These are phyloP conservation scores for Rhizopogon vinicolor DNA, from an alignment of 768 basidiomycete species.

Conservation along the genomic window DNA sequence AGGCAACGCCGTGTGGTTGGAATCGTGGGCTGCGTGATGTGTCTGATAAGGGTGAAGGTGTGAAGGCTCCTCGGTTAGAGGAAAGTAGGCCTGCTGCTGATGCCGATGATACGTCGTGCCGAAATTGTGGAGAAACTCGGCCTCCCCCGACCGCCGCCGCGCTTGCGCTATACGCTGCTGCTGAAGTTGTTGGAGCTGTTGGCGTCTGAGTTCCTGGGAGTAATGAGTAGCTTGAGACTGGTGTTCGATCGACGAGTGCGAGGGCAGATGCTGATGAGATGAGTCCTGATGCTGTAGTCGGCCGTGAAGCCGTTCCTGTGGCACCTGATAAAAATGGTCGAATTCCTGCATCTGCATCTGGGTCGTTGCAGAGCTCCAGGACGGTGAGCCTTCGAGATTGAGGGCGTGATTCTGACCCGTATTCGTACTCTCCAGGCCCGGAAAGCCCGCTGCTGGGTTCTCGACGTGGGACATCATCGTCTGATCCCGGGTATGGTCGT, in stretches of 20 bases:
- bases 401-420: constrained; percentile 71
- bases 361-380: constrained; percentile 87
- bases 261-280: constrained; percentile 43
- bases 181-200: constrained; percentile 36
- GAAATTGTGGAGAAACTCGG: constrained; percentile 34
- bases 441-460: constrained; percentile 26
- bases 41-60: constrained; percentile 30
- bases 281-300: constrained; percentile 42
- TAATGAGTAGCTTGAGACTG: constrained; percentile 31
- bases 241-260: constrained; percentile 46
- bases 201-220: constrained; percentile 45
- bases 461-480: constrained; percentile 38
- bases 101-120: constrained; percentile 26
- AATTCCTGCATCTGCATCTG: constrained; percentile 39
- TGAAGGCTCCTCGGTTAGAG: constrained; percentile 23
- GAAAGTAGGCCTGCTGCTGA: constrained; percentile 23
- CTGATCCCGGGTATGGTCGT: constrained; percentile 51
- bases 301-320: constrained; percentile 32
- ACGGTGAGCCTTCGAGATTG: constrained; percentile 77
- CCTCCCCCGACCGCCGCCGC: constrained; percentile 29
- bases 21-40: constrained; percentile 30
- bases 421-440: constrained; percentile 49
- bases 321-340: constrained; percentile 42
- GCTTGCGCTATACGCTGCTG: constrained; percentile 31
- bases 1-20: constrained; percentile 19